Percentiles rank a stretch among this genome's conserved stretches.
Evolutionary conservation across 805 yeast genomes (phyloP).

Genomic region (Pichia occidentalis): DNA sequence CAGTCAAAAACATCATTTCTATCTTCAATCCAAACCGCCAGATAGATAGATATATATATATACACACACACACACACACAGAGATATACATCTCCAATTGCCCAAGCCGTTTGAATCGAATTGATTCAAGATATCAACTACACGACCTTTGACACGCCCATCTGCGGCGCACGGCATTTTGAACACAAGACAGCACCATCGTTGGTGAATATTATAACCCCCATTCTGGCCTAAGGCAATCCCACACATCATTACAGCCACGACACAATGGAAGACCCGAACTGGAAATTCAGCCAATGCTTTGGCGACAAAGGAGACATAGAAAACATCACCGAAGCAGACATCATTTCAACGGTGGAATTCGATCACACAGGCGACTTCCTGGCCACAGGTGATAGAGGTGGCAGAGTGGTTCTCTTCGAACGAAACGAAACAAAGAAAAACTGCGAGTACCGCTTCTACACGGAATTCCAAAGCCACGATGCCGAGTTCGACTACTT

Average conservation of each 20-base stretch:
- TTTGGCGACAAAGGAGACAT: slow-evolving; percentile 98
- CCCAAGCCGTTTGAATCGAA: too few species aligned
- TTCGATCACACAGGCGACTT: slow-evolving; percentile 93
- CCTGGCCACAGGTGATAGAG: slow-evolving; percentile 96
- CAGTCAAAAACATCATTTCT: too few species aligned
- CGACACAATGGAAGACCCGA: slow-evolving; percentile 27
- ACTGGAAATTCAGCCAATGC: slow-evolving; percentile 91
- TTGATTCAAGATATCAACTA: too few species aligned
- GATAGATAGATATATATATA: too few species aligned
- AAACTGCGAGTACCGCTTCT: slow-evolving; percentile 89
- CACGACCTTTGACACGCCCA: too few species aligned
- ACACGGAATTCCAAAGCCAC: slow-evolving; percentile 95
- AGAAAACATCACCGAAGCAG: slow-evolving; percentile 93
- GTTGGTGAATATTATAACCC: not conserved
- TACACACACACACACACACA: too few species aligned
- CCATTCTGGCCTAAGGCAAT: slow-evolving; percentile 2
- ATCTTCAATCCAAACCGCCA: too few species aligned
- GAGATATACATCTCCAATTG: too few species aligned
- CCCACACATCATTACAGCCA: not conserved
- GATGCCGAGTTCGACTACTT: slow-evolving; percentile 98
- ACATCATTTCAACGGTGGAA: slow-evolving; percentile 93
- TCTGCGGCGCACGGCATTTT: too few species aligned
- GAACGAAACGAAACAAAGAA: slow-evolving; percentile 75
- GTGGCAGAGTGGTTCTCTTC: slow-evolving; percentile 94
- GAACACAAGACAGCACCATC: too few species aligned